These are phyloP conservation scores for Botrytis medusae DNA, from an alignment of 2,329 filamentous ascomycete genomes.

Conservation along the genomic window DNA sequence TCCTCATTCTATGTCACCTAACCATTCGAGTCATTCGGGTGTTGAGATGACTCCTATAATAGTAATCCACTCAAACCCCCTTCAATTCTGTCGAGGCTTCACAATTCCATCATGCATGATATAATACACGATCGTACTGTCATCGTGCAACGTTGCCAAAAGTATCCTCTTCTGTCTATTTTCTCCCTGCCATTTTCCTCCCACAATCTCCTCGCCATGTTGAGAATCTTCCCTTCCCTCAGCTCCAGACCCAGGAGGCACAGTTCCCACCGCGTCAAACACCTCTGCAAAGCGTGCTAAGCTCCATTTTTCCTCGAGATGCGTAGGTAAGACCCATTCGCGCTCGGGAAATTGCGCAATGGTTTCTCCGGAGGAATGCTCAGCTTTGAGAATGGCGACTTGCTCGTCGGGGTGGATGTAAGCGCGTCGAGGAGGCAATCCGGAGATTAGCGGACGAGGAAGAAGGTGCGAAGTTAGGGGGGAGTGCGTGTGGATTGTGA, in stretches of 20 bases:
- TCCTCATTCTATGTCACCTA: neutral
- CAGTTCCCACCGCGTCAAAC: constrained; percentile 60
- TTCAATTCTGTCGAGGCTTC: constrained; percentile 78
- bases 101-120: constrained; percentile 84
- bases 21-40: neutral
- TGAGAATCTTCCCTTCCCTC: constrained; percentile 25
- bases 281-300: constrained; percentile 64
- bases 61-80: neutral
- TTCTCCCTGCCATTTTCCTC: constrained; percentile 46
- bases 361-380: constrained; percentile 49
- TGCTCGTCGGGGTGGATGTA: constrained; percentile 85
- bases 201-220: constrained; percentile 35
- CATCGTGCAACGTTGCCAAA: constrained; percentile 73
- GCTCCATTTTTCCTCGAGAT: constrained; percentile 71
- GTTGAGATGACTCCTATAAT: neutral
- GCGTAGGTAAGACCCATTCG: constrained; percentile 77
- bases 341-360: constrained; percentile 54
- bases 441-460: constrained; percentile 65
- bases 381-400: constrained; percentile 65
- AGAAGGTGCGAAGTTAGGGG: constrained; percentile 45
- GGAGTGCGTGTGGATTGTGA: constrained; percentile 54
- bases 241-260: constrained; percentile 43
- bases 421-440: constrained; percentile 68
- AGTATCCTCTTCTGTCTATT: constrained; percentile 65
- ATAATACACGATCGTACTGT: constrained; percentile 84